Percentiles rank a stretch among this genome's conserved stretches.
Conservation (phyloP, 148 eudicot species). For the Diospyros lotus region DNA sequence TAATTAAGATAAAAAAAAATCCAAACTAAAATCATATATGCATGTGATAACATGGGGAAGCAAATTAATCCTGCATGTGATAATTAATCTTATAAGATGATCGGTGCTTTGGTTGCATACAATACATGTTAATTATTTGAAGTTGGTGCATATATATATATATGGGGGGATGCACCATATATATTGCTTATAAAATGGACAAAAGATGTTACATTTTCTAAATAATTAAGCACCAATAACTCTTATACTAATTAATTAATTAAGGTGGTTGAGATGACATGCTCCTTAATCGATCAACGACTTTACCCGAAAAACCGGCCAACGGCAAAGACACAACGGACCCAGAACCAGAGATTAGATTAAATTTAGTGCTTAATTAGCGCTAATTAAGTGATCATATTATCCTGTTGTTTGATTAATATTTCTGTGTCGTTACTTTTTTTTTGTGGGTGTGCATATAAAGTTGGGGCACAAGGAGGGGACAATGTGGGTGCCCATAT, state of each 20-base stretch:
- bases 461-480: too few relatives aligned
- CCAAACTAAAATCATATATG: too few relatives aligned
- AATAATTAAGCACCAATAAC: too few relatives aligned
- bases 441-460: neutral
- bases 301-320: constrained; percentile 24
- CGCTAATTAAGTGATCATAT: neutral
- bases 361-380: neutral
- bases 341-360: neutral
- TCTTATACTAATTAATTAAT: too few relatives aligned
- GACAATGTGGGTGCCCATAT: too few relatives aligned
- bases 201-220: too few relatives aligned
- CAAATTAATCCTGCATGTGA: too few relatives aligned
- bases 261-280: neutral
- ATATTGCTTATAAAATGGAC: neutral
- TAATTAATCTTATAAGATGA: too few relatives aligned
- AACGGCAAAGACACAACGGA: constrained; percentile 14
- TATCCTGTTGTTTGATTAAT: neutral
- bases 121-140: neutral
- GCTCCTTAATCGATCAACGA: neutral
- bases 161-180: neutral
- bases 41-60: too few relatives aligned
- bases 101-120: too few relatives aligned
- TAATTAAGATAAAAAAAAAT: too few relatives aligned
- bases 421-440: neutral
- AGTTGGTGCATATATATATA: neutral